phyloP scores from a whole-genome alignment of 1,139 yeast genomes.

The Pneumocystis carinii region DNA sequence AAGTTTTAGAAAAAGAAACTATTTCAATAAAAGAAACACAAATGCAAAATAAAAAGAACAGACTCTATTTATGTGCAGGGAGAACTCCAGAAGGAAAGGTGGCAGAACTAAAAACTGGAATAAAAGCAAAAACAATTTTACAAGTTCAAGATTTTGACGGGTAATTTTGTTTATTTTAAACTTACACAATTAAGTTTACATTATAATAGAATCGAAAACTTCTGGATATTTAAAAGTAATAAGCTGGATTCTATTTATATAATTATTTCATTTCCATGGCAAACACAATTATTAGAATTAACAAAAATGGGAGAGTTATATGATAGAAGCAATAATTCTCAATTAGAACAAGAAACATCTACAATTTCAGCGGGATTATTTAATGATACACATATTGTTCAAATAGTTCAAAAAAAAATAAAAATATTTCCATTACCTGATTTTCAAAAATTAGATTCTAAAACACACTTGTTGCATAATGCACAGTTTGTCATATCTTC shows the following conservation, averaged over 20 bases:
- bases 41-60: not conserved
- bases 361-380: not conserved
- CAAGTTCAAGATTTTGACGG: not conserved
- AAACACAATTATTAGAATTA: not conserved
- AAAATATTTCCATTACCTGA: not conserved
- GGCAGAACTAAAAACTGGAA: not conserved
- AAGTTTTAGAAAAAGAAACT: not conserved
- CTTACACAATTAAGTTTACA: not conserved
- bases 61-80: not conserved
- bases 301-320: not conserved
- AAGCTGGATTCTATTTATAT: not conserved
- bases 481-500: not conserved
- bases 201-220: not conserved
- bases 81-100: not conserved
- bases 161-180: not conserved
- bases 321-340: not conserved
- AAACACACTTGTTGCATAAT: not conserved
- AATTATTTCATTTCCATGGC: not conserved
- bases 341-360: not conserved
- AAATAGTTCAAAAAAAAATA: not conserved
- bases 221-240: not conserved
- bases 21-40: not conserved
- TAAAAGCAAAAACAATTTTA: not conserved
- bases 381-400: not conserved
- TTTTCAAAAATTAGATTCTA: not conserved